Conservation (phyloP, 441 rosid species). For the Daphne laureola region DNA sequence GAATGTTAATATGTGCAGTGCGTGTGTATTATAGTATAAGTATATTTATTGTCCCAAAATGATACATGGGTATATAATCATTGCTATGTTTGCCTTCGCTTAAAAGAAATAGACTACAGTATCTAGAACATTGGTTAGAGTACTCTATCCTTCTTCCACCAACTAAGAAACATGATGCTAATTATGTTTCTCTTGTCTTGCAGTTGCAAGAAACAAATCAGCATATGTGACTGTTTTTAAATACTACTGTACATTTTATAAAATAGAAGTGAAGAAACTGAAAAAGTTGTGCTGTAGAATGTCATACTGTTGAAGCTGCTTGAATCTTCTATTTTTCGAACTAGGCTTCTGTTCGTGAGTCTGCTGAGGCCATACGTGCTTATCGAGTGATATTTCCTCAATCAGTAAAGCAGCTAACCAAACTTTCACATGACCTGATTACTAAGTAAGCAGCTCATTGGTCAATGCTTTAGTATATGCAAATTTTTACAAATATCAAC, state of each 20-base stretch:
- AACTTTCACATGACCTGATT: conserved; percentile 66
- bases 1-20: too few species aligned
- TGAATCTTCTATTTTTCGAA: conserved; percentile 16
- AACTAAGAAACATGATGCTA: background rate
- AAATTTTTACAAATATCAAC: background rate
- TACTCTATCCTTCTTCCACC: background rate
- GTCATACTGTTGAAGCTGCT: conserved; percentile 12
- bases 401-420: conserved; percentile 70
- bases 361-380: conserved; percentile 86
- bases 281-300: conserved; percentile 3
- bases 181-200: conserved; percentile 1
- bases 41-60: too few species aligned
- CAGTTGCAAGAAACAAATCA: background rate
- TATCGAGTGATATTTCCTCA: conserved; percentile 91
- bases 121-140: too few species aligned
- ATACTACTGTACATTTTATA: background rate
- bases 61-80: too few species aligned
- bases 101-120: too few species aligned
- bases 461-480: conserved; percentile 3
- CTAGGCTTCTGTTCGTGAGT: conserved; percentile 77
- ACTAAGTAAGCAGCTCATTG: conserved; percentile 38
- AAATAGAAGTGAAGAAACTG: background rate
- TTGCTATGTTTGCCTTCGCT: too few species aligned
- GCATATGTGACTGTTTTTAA: background rate
- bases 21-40: too few species aligned